Evolutionary conservation across 345 rosid species (phyloP).

Genomic region (Dipteronia dyeriana): DNA sequence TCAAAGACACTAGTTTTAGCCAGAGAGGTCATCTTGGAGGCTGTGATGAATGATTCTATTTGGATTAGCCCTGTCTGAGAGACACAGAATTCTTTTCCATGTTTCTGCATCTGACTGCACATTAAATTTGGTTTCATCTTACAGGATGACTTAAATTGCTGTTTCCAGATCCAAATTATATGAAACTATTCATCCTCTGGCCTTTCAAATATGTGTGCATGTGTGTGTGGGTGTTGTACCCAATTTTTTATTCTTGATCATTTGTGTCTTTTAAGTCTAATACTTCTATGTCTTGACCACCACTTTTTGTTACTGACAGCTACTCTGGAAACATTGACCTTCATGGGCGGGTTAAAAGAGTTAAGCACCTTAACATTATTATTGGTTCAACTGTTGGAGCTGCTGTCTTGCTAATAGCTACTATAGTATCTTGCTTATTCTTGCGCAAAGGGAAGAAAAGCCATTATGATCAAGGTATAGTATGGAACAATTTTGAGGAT

Average conservation of each 20-base stretch:
- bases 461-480: conserved; percentile 43
- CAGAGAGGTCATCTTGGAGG: background rate
- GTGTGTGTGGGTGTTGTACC: background rate
- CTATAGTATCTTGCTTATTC: conserved; percentile 53
- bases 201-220: background rate
- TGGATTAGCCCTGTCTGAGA: conserved; percentile 3
- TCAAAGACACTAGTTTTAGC: background rate
- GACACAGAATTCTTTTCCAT: background rate
- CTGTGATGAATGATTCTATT: background rate
- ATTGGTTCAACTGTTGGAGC: conserved; percentile 81
- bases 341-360: conserved; percentile 40
- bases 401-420: conserved; percentile 60
- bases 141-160: background rate
- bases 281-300: background rate
- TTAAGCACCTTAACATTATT: conserved; percentile 49
- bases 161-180: background rate
- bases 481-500: conserved; percentile 14
- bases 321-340: conserved; percentile 72
- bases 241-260: background rate
- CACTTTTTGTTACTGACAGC: conserved; percentile 38
- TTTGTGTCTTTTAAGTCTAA: background rate
- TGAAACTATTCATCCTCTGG: background rate
- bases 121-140: background rate
- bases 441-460: conserved; percentile 59
- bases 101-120: background rate